Base-by-base conservation (phyloP, 176 grass and related monocot genomes). In the Cymbopogon citratus region DNA sequence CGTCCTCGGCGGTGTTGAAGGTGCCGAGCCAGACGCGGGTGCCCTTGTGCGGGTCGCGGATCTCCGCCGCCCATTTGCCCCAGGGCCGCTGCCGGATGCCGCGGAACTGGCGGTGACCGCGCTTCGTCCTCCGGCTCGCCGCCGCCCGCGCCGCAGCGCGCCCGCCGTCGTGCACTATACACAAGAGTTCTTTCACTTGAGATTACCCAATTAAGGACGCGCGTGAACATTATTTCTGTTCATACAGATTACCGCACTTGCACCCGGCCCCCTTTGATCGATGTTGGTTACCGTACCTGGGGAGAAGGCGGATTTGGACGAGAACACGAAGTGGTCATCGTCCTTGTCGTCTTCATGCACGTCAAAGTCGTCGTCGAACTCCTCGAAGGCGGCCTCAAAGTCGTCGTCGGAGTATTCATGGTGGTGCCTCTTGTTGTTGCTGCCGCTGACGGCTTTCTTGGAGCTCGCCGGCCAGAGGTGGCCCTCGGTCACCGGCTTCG, bases 31-130 rank as follows among this genome's bases (percentile, higher is more conserved):
- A 97, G 69, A 93, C 86, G 36, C 94, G 83, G 34, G 88, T 86
- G 43, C 94, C 94, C 83, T 97, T 91, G 68, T 82, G 82, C 4
- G 94, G 94, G 79, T 97, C 94, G 51, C 94, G 89, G 72, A 97
- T 97, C 87, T 97, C 94, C 80, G 94, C 94, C 44, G 87, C 94
- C 91, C 89, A 97, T 61, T 90, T 94, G 2, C 94, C 94, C 91
- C 94, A 97, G 18, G 90, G 86, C 0, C 94, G 86, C 75, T 89
- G 91, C 40, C 94, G 77, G 71, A 97, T 93, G 52, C 94, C 94
- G 41, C 79, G 87, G 81, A 85, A 91, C 57, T 65, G 57, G 61
- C 63, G 74, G 27, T 3, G 18, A 24, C 36, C 59, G 12, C 59
- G n/a, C 69, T 84, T 75, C 87, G 79, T 84, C 81, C 74, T 88